These are phyloP conservation scores for Corchorus olitorius DNA, from an alignment of 345 rosid species.

Conservation along the genomic window DNA sequence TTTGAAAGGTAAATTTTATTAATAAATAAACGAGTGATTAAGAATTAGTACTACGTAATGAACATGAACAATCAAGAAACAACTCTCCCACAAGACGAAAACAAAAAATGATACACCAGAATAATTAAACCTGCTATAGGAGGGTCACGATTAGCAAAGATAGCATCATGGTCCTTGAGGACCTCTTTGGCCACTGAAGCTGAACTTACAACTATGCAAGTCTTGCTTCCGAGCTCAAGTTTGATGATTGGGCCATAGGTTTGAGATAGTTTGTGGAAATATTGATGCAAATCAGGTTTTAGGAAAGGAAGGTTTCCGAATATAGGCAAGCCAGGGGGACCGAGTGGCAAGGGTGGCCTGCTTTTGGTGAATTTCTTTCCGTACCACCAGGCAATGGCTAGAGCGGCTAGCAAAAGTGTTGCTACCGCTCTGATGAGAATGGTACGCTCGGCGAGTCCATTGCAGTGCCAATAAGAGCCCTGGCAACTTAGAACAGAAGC, in stretches of 20 bases:
- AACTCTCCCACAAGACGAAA: too few species aligned
- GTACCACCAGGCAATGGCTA: constrained; percentile 11
- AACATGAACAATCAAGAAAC: too few species aligned
- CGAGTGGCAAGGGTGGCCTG: constrained; percentile 18
- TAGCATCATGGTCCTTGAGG: constrained; percentile 34
- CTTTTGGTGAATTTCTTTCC: constrained; percentile 6
- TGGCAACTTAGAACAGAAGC: not conserved
- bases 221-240: constrained; percentile 37
- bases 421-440: not conserved
- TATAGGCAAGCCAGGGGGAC: constrained; percentile 41
- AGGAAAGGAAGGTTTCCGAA: constrained; percentile 43
- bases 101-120: too few species aligned
- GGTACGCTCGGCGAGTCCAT: not conserved
- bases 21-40: too few species aligned
- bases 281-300: constrained; percentile 27
- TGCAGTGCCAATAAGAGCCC: not conserved
- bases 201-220: constrained; percentile 32
- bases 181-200: constrained; percentile 36
- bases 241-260: constrained; percentile 42
- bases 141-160: constrained; percentile 33
- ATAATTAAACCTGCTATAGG: too few species aligned
- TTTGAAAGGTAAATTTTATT: too few species aligned
- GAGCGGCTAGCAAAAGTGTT: not conserved
- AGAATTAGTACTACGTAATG: too few species aligned
- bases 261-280: constrained; percentile 29